Evolutionary conservation across 1,284 basidiomycete genomes (phyloP).

Genomic region (Rhodotorula sp.): DNA sequence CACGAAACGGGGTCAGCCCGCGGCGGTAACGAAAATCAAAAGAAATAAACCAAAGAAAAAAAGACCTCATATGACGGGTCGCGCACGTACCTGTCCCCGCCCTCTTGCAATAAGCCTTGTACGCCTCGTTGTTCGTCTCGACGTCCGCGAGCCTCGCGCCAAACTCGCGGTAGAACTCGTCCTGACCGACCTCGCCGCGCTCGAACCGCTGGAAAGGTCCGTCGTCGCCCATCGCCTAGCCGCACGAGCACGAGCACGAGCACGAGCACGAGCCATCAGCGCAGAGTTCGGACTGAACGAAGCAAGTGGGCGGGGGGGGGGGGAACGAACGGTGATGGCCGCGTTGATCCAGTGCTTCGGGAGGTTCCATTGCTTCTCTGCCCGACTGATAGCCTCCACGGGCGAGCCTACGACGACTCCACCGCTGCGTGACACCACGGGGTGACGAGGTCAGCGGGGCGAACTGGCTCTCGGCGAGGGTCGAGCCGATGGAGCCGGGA

Average conservation of each 20-base stretch:
- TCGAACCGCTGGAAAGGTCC: constrained; percentile 50
- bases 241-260: too few relatives aligned
- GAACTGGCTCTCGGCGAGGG: too few relatives aligned
- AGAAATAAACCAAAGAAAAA: too few relatives aligned
- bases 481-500: neutral
- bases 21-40: too few relatives aligned
- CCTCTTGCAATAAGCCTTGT: constrained; percentile 42
- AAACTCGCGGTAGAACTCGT: constrained; percentile 47
- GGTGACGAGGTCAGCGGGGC: neutral
- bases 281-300: neutral
- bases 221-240: constrained; percentile 8
- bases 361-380: constrained; percentile 43
- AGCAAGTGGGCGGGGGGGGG: neutral
- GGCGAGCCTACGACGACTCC: constrained; percentile 49
- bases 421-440: constrained; percentile 36
- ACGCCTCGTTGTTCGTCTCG: constrained; percentile 42
- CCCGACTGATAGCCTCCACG: constrained; percentile 45
- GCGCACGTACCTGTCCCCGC: constrained; percentile 34
- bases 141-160: constrained; percentile 44
- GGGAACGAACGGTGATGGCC: constrained; percentile 44
- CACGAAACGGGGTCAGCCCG: too few relatives aligned
- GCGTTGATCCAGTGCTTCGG: constrained; percentile 49
- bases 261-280: too few relatives aligned
- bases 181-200: constrained; percentile 45
- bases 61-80: too few relatives aligned